Evolutionary conservation across 176 grass and related monocot species (phyloP).

Genomic region (Eleusine coracana): DNA sequence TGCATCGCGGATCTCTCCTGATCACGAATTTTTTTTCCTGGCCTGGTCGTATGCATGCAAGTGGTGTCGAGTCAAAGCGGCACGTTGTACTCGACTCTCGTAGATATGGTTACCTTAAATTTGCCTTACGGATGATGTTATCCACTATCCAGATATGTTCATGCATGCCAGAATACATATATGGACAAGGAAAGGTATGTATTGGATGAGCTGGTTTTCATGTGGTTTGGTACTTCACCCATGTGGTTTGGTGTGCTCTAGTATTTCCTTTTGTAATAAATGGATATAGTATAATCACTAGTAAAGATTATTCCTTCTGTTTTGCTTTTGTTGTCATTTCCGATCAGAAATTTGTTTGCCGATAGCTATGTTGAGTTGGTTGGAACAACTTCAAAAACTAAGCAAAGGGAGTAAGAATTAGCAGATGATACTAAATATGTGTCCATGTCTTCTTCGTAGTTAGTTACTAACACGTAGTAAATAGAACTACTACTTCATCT

Average conservation of each 20-base stretch:
- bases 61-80: constrained; percentile 33
- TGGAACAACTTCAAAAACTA: no score
- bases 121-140: constrained; percentile 36
- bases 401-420: no score
- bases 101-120: constrained; percentile 2
- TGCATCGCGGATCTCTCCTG: constrained; percentile 55
- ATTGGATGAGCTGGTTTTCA: not conserved
- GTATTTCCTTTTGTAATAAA: no score
- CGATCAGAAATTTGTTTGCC: no score
- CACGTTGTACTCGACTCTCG: constrained; percentile 48
- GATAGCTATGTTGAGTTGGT: no score
- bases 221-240: not conserved
- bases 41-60: not conserved
- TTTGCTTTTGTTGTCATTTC: no score
- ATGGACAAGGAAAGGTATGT: not conserved
- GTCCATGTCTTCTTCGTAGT: no score
- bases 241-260: constrained; percentile 19
- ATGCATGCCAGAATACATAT: constrained; percentile 14
- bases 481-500: no score
- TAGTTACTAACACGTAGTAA: no score
- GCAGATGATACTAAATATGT: no score
- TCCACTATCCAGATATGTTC: constrained; percentile 43
- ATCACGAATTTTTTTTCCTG: constrained; percentile 30
- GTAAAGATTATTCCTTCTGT: no score
- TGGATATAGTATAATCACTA: no score